Evolutionary conservation across 129 eudicot species (phyloP), one percentile per base, ranked within the genome.

Genomic region (Flaveria brownii): DNA sequence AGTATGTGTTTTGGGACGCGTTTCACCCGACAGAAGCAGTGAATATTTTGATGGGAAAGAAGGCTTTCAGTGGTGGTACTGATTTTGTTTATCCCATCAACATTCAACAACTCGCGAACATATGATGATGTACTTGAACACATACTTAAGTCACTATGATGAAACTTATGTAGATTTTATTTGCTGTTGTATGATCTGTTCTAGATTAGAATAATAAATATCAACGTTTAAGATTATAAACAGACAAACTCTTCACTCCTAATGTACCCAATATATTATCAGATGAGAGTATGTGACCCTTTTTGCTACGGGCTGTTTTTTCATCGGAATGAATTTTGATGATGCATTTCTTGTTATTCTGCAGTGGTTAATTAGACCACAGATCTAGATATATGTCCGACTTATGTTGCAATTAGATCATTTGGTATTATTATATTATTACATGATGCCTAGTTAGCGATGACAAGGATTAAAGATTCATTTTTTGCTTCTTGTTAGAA

Each of bases 1-100:
- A 82, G 79, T 93, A 93, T 20, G 77, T 93, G 30, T 93, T 90
- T 68, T 93, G 98, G 98, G 98, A 93, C 59, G 98, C 98, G 1
- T 93, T 93, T 54, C 97, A 93, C 51, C 98, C 97, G 7, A 93
- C 98, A 2, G 92, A 78, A 77, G 92, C 95, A 1, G 98, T 90
- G 30, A 90, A 93, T 59, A 64, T 87, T 22, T 30, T 90, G 75
- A 85, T 93, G 87, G 98, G 91, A 13, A 67, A 60, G 82, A 88
- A 68, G 68, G 96, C 98, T 47, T 93, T 90, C 61, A 77, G 17
- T 68, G 97, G 96, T 14, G 46, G 70, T 57, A 83, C 55, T 18
- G 71, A 87, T 33, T 57, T 84, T 41, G 96, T 77, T 70, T 86
- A 79, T 80, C 98, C 98, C 39, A 75, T 88, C 15, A 93, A 90